Base-by-base conservation (phyloP, 2,329 filamentous ascomycete genomes). In the Thermoascus crustaceus region DNA sequence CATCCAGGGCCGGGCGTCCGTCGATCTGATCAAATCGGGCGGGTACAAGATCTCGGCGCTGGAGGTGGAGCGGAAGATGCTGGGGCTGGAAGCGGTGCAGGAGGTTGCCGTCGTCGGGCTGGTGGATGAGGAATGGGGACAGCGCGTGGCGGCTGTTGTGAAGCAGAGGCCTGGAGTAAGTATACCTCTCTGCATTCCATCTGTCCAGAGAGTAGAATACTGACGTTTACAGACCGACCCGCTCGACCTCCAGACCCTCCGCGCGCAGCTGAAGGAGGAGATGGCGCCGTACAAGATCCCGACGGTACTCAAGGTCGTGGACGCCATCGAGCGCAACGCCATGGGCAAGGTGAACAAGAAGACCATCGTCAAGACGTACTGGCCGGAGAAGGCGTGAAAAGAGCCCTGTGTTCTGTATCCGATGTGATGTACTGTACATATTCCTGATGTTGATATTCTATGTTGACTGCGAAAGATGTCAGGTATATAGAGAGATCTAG, bases 251-350 rank as follows among this genome's bases (percentile, higher is more conserved):
- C 43, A 46, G 9, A 31, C 42, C 4, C 50, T 64, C 7, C 59
- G 61, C 4, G 36, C 51, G 4, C 39, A 53, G 9, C 66, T 94
- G 48, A 85, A 82, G 61, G 75, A 75, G 31, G 67, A 74, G 21
- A 62, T 96, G 45, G 91, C 82, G 2, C 78, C 74, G 43, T 95
- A 96, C 63, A 96, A 98, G 71, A 88, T 96, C 38, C 91, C 91
- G 0, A 86, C 91, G 55, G 79, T 94, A 40, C 67, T 96, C 60
- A 81, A 78, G 57, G 66, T 93, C 4, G 85, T 96, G 11, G 79
- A 85, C 30, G 63, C 76, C 24, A 87, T 94, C 42, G 82, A 84
- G 8, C 69, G 84, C 48, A 95, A 95, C 61, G 89, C 88, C 20
- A 98, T 98, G 91, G 91, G 91, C 27, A 98, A 98, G 69, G 60